Percentiles rank a stretch among this genome's conserved stretches.
phyloP scores from a whole-genome alignment of 2,329 filamentous ascomycete species.

The Emmonsiellopsis sp. region DNA sequence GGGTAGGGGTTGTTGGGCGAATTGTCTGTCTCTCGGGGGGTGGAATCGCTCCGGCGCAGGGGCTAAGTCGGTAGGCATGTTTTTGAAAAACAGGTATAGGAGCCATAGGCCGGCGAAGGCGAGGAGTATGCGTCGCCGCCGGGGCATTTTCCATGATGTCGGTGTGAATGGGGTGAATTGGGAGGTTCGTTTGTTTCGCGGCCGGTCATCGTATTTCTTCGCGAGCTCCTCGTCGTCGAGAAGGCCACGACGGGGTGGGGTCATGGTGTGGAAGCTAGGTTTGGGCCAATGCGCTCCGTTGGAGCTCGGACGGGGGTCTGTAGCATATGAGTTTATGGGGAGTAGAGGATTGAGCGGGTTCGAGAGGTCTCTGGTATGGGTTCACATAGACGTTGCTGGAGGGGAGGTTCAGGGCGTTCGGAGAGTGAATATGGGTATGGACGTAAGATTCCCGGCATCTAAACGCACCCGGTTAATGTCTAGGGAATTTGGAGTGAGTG shows the following conservation, averaged over 20 bases:
- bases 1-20: background rate
- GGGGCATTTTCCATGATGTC: slow-evolving; percentile 26
- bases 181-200: slow-evolving; percentile 21
- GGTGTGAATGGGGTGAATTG: slow-evolving; percentile 17
- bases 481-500: no score
- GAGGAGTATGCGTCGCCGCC: slow-evolving; percentile 43
- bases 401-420: background rate
- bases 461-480: no score
- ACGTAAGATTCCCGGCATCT: no score
- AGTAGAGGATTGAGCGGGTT: background rate
- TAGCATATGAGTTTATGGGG: slow-evolving; percentile 7
- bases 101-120: slow-evolving; percentile 40
- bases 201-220: slow-evolving; percentile 53
- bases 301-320: slow-evolving; percentile 13
- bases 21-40: background rate
- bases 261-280: slow-evolving; percentile 22
- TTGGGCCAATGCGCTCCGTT: slow-evolving; percentile 14
- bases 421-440: background rate
- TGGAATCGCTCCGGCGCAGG: background rate
- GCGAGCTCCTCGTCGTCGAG: slow-evolving; percentile 53
- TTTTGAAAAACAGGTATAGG: slow-evolving; percentile 53
- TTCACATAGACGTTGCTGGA: background rate
- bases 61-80: background rate
- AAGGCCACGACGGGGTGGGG: slow-evolving; percentile 34
- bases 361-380: background rate